These are phyloP conservation scores for Stephanodiscus minutulus DNA, from an alignment of 108 stramenopile species.

Conservation along the genomic window DNA sequence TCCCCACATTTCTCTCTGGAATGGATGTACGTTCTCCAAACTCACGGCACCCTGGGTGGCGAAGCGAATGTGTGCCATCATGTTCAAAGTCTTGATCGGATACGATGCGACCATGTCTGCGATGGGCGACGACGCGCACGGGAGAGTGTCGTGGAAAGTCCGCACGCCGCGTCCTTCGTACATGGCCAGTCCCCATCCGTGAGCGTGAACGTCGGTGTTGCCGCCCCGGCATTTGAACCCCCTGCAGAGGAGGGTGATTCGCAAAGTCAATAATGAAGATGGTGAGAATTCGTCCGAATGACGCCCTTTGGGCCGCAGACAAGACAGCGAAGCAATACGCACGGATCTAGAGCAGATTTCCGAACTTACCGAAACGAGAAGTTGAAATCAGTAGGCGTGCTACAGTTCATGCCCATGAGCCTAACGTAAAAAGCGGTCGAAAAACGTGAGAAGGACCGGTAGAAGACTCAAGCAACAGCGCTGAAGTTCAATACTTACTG, in stretches of 20 bases:
- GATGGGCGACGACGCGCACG: conserved; percentile 70
- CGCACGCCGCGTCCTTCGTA: conserved; percentile 86
- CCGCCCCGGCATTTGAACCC: conserved; percentile 82
- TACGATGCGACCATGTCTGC: conserved; percentile 74
- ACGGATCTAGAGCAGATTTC: neutral
- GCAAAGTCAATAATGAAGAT: neutral
- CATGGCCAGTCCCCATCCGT: conserved; percentile 86
- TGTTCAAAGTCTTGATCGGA: conserved; percentile 80
- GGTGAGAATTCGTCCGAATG: neutral
- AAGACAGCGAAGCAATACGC: too few relatives aligned
- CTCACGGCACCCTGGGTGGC: conserved; percentile 81
- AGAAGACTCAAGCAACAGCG: neutral
- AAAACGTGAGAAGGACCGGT: neutral
- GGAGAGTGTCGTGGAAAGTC: conserved; percentile 72
- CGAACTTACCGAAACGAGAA: conserved; percentile 63
- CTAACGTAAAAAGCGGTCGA: neutral
- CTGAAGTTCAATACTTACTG: neutral
- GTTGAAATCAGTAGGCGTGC: conserved; percentile 74
- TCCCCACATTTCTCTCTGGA: conserved; percentile 85
- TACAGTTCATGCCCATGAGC: conserved; percentile 82
- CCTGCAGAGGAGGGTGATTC: neutral
- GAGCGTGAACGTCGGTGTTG: conserved; percentile 75
- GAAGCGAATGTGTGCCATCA: conserved; percentile 92
- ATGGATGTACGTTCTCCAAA: conserved; percentile 93
- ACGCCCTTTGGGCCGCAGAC: neutral